Conservation (phyloP, 2,329 filamentous ascomycete species). For the Arachnopeziza araneosa region DNA sequence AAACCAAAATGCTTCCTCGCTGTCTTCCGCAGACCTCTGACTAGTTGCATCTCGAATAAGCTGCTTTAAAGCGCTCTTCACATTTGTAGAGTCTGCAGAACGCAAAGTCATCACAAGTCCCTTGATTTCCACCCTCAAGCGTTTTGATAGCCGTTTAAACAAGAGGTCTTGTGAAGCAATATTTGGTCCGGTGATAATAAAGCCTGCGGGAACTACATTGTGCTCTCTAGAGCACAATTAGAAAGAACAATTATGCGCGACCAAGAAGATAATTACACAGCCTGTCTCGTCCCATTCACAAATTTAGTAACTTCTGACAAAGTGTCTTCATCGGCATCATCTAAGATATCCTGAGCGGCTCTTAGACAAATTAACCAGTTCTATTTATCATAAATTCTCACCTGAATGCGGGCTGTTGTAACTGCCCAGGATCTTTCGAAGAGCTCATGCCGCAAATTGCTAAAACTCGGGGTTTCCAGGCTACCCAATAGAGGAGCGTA, state of each 20-base stretch:
- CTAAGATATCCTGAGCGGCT: constrained; percentile 45
- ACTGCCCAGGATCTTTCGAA: constrained; percentile 60
- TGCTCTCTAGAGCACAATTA: constrained; percentile 6
- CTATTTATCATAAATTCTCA: constrained; percentile 23
- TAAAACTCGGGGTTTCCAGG: constrained; percentile 43
- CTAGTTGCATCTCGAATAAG: constrained; percentile 63
- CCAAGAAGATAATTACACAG: constrained; percentile 20
- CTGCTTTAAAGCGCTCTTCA: constrained; percentile 68
- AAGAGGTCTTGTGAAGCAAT: constrained; percentile 69
- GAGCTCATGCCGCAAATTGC: constrained; percentile 49
- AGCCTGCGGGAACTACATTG: constrained; percentile 50
- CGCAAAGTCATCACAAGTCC: constrained; percentile 61
- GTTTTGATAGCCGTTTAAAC: constrained; percentile 63
- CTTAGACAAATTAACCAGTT: constrained; percentile 31
- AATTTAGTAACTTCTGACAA: constrained; percentile 54
- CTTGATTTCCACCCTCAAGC: constrained; percentile 40
- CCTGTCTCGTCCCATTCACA: constrained; percentile 35
- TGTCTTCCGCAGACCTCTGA: constrained; percentile 41
- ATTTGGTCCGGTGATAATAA: constrained; percentile 73
- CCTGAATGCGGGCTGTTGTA: constrained; percentile 59
- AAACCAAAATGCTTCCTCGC: constrained; percentile 44
- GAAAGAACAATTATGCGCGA: neutral
- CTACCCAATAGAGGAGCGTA: constrained; percentile 53
- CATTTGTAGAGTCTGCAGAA: constrained; percentile 65
- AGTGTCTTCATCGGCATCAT: constrained; percentile 56